Conservation (phyloP, 108 stramenopile genomes). For the Cylindrotheca closterium region DNA sequence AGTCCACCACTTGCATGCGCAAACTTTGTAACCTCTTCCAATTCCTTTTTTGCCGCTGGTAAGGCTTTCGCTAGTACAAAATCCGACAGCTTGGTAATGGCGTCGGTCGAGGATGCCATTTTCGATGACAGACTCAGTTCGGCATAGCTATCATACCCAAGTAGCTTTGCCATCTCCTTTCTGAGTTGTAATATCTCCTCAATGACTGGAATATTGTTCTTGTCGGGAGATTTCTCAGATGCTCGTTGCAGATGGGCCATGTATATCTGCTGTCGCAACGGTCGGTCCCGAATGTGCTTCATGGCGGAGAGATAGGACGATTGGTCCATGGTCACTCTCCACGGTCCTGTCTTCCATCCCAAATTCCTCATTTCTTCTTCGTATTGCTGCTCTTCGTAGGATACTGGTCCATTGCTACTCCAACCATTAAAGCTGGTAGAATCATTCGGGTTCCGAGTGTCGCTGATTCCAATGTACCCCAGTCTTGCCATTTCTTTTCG, state of each 20-base stretch:
- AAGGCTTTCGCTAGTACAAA: constrained; percentile 3
- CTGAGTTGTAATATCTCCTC: constrained; percentile 28
- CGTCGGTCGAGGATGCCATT: neutral
- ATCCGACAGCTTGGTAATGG: neutral
- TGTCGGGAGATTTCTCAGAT: constrained; percentile 1
- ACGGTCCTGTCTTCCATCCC: constrained; percentile 42
- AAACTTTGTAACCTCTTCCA: constrained; percentile 35
- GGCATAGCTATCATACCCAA: constrained; percentile 45
- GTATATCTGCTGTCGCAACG: constrained; percentile 47
- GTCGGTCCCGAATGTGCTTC: constrained; percentile 40
- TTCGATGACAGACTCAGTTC: constrained; percentile 10
- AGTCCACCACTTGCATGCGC: neutral
- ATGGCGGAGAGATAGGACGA: constrained; percentile 46
- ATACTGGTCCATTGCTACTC: neutral
- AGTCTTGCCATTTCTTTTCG: neutral
- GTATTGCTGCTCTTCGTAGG: constrained; percentile 31
- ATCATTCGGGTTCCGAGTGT: neutral
- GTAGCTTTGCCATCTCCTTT: constrained; percentile 26
- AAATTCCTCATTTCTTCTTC: constrained; percentile 22
- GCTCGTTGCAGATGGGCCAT: constrained; percentile 39
- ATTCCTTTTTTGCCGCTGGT: constrained; percentile 43
- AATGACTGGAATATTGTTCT: constrained; percentile 38
- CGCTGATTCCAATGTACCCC: neutral
- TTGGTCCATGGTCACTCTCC: constrained; percentile 43
- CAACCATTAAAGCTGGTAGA: neutral